phyloP scores from a whole-genome alignment of 768 basidiomycete species.

The Strobilomyces dryophilus region DNA sequence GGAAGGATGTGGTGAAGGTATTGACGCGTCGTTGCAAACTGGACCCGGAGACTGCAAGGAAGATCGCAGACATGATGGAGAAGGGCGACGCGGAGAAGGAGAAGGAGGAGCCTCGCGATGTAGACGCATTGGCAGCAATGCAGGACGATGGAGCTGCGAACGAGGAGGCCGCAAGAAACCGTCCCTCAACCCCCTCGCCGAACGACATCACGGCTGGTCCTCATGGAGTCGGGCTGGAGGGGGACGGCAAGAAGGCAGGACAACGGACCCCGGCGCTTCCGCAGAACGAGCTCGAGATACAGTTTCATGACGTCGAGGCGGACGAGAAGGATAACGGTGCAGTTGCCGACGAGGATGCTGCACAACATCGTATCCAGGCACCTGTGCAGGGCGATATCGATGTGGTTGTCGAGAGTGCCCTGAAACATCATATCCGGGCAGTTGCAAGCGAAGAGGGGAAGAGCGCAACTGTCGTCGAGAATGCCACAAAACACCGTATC shows the following conservation, averaged over 20 bases:
- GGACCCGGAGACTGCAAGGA: slow-evolving; percentile 23
- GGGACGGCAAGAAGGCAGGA: neutral
- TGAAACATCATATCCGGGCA: no score
- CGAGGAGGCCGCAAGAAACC: neutral
- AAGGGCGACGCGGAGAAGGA: slow-evolving; percentile 2
- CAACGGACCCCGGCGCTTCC: no score
- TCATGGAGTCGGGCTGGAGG: neutral
- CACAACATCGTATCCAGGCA: no score
- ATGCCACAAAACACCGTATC: no score
- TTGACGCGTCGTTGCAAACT: slow-evolving; percentile 26
- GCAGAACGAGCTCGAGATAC: neutral
- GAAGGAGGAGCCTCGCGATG: neutral
- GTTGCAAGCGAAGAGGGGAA: no score
- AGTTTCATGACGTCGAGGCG: neutral
- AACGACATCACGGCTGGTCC: neutral
- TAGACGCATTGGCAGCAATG: no score
- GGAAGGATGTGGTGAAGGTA: slow-evolving; percentile 14
- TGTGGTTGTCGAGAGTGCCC: no score
- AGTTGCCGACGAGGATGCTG: no score
- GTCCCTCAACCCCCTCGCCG: neutral
- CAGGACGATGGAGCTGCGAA: no score
- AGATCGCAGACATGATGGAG: slow-evolving; percentile 21
- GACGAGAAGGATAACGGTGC: neutral
- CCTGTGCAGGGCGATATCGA: no score
- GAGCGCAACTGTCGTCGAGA: no score